Percentiles rank a stretch among this genome's conserved stretches.
phyloP scores from a whole-genome alignment of 1,284 basidiomycete genomes.

The Ustilago esculenta region DNA sequence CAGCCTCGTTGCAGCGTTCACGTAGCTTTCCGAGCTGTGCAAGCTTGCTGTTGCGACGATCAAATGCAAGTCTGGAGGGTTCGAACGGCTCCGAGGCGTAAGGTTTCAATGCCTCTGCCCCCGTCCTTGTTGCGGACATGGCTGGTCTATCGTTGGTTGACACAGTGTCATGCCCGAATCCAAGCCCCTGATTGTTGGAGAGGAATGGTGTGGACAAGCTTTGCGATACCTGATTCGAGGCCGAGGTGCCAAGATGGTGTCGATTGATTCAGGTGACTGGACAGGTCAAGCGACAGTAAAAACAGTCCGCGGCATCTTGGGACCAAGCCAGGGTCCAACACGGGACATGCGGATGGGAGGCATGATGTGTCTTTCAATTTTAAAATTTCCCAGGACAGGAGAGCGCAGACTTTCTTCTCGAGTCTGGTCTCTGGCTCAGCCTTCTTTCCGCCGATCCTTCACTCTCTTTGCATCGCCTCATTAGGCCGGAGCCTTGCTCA shows the following conservation, averaged over 20 bases:
- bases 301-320: not conserved
- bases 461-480: too few relatives aligned
- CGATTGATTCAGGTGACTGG: not conserved
- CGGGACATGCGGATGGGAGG: slow-evolving; percentile 3
- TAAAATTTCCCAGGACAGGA: slow-evolving; percentile 7
- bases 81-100: slow-evolving; percentile 30
- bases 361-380: not conserved
- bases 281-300: not conserved
- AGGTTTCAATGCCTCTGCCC: not conserved
- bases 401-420: not conserved
- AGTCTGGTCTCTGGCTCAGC: not conserved
- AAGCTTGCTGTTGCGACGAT: slow-evolving; percentile 23
- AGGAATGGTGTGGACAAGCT: too few relatives aligned
- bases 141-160: not conserved
- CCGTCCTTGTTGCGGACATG: slow-evolving; percentile 5
- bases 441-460: not conserved
- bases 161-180: not conserved
- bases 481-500: too few relatives aligned
- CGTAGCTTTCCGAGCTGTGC: slow-evolving; percentile 5
- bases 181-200: not conserved
- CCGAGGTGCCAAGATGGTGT: too few relatives aligned
- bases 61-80: slow-evolving; percentile 6
- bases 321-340: slow-evolving; percentile 8
- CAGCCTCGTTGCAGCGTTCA: slow-evolving; percentile 1
- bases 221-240: too few relatives aligned